Conservation (phyloP, 306 rosid species). For the Abrus precatorius region DNA sequence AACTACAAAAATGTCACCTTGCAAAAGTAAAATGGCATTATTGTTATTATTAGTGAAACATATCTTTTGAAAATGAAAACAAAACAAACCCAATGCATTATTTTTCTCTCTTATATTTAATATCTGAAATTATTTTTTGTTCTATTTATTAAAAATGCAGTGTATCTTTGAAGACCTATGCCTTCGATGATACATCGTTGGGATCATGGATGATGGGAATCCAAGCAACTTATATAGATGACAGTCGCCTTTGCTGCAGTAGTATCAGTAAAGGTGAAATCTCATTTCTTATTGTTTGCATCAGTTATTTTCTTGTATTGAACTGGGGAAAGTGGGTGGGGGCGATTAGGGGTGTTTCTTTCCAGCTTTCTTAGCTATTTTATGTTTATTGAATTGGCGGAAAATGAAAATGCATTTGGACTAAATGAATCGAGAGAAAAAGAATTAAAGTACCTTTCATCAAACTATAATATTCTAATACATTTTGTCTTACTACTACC, state of each 20-base stretch:
- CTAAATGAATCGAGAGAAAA: neutral
- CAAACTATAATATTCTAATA: neutral
- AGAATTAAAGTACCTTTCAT: neutral
- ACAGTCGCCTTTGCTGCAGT: conserved; percentile 92
- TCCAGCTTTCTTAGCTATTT: conserved; percentile 8
- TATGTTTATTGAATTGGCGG: conserved; percentile 15
- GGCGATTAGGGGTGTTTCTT: neutral
- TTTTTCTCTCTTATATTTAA: conserved; percentile 20
- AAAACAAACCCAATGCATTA: neutral
- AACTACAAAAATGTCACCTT: neutral
- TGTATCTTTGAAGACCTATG: conserved; percentile 91
- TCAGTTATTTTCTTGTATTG: neutral
- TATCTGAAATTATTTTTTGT: conserved; percentile 16
- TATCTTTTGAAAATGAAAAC: neutral
- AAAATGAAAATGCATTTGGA: conserved; percentile 7
- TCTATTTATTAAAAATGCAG: conserved; percentile 51
- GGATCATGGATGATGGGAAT: conserved; percentile 99
- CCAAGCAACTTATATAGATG: conserved; percentile 89
- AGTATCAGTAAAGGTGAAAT: conserved; percentile 84
- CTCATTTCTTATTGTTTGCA: conserved; percentile 10
- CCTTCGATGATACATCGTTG: conserved; percentile 85
- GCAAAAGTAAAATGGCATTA: neutral
- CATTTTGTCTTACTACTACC: conserved; percentile 38
- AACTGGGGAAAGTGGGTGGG: neutral
- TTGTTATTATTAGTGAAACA: neutral